Evolutionary conservation across 768 basidiomycete genomes (phyloP), one percentile per base, ranked within the genome.

Genomic region (Phylloporus scabripes): DNA sequence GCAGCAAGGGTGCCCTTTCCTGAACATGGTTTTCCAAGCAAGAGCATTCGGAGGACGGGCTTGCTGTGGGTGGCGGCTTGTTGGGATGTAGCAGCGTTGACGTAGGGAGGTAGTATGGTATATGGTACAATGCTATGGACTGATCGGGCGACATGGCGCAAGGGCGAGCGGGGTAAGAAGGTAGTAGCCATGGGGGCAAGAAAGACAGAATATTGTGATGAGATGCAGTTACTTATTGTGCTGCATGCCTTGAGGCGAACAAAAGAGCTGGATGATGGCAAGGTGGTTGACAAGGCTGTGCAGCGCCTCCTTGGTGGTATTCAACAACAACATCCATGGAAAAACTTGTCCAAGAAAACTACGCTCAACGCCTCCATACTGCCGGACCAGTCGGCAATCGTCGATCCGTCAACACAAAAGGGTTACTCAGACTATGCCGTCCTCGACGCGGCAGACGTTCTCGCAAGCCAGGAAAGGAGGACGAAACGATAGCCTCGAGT

Each of bases 1-100:
- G 77, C 72, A 7, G 86, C 75, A 39, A 92, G 74, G 5, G 92
- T 94, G 29, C 92, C 92, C 70, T 94, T 88, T 45, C 86, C 86
- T 29, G 83, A 81, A 29, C 85, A 85, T 10, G 75, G 77, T 60
- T 79, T 79, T 23, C 77, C 77, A 58, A 78, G 73, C 66, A 79
- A 68, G 53, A 79, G 61, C 75, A 78, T 77, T 34, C 78, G 65
- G 52, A 78, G 50, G 29, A 41, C 46, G 21, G 63, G 55, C 38
- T 46, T 54, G 52, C 20, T 50, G 66, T 64, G 48, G 56, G 60
- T 17, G 63, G 66, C 37, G 62, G 56, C 36, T 31, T 50, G 45
- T 37, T 60, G 52, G 18, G 53, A 50, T 5, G 48, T 39, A 24
- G 53, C 20, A 14, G 72, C 59, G 59, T 73, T 75, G 44, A 81